Conservation (phyloP, 257 asterid species). For the Anisodus tanguticus region DNA sequence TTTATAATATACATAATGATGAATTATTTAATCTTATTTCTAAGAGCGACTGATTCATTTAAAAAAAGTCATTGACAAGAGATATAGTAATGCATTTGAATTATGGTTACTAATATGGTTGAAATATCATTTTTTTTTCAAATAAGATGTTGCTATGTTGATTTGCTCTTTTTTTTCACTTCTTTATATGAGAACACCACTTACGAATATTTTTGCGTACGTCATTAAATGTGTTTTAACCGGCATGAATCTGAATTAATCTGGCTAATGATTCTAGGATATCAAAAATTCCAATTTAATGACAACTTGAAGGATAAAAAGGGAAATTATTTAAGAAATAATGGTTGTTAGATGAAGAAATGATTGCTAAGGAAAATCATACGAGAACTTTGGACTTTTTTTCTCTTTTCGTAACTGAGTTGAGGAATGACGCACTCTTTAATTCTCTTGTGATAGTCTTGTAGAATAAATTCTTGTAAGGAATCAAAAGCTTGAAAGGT, state of each 20-base stretch:
- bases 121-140: too few species aligned
- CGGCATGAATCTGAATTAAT: not conserved
- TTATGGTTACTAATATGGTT: too few species aligned
- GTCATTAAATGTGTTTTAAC: not conserved
- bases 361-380: not conserved
- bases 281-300: not conserved
- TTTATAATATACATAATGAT: too few species aligned
- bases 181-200: too few species aligned
- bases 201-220: too few species aligned
- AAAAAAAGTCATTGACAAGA: too few species aligned
- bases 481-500: not conserved
- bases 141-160: too few species aligned
- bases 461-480: not conserved
- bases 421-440: not conserved
- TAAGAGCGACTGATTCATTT: too few species aligned
- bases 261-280: not conserved
- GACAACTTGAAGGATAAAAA: not conserved
- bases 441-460: slow-evolving; percentile 17
- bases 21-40: too few species aligned
- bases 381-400: not conserved
- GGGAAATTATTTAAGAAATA: not conserved
- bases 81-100: too few species aligned
- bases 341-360: not conserved
- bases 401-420: not conserved
- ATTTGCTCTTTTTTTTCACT: too few species aligned